Conservation (phyloP, 768 basidiomycete genomes). For the Pleurotus platypus region DNA sequence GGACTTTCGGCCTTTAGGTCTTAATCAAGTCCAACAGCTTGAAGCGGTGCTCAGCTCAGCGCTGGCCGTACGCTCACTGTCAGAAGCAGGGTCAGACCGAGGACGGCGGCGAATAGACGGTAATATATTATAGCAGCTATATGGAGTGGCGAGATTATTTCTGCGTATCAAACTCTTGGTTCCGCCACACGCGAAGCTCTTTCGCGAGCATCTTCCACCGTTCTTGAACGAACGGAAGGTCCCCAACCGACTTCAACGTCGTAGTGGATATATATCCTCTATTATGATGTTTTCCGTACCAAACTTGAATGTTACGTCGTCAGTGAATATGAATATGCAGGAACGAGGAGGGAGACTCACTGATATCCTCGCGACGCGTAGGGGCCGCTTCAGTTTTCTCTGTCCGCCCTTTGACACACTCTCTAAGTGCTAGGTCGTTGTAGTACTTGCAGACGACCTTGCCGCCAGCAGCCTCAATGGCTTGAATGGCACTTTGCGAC, state of each 20-base stretch:
- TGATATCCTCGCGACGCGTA: slow-evolving; percentile 80
- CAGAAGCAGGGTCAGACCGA: too few relatives aligned
- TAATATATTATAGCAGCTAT: too few relatives aligned
- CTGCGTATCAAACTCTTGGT: slow-evolving; percentile 31
- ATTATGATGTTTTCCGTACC: slow-evolving; percentile 73
- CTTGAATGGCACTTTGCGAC: slow-evolving; percentile 80
- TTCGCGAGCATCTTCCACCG: slow-evolving; percentile 66
- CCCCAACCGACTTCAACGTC: slow-evolving; percentile 47
- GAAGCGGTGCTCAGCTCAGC: too few relatives aligned
- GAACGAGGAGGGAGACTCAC: slow-evolving; percentile 39
- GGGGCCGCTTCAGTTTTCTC: slow-evolving; percentile 77
- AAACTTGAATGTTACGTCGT: slow-evolving; percentile 40
- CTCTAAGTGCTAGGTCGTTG: slow-evolving; percentile 79
- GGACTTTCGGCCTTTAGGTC: too few relatives aligned
- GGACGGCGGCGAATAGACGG: too few relatives aligned
- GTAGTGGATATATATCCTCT: slow-evolving; percentile 70
- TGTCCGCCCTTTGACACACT: slow-evolving; percentile 67
- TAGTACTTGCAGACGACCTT: slow-evolving; percentile 88
- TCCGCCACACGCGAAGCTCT: slow-evolving; percentile 56
- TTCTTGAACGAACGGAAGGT: slow-evolving; percentile 59
- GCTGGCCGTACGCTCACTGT: too few relatives aligned
- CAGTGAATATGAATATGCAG: slow-evolving; percentile 1
- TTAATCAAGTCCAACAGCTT: too few relatives aligned
- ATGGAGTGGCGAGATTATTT: not conserved
- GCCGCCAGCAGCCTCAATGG: slow-evolving; percentile 81